Base-by-base conservation (phyloP, 805 yeast genomes). In the Maudiozyma barnettii region DNA sequence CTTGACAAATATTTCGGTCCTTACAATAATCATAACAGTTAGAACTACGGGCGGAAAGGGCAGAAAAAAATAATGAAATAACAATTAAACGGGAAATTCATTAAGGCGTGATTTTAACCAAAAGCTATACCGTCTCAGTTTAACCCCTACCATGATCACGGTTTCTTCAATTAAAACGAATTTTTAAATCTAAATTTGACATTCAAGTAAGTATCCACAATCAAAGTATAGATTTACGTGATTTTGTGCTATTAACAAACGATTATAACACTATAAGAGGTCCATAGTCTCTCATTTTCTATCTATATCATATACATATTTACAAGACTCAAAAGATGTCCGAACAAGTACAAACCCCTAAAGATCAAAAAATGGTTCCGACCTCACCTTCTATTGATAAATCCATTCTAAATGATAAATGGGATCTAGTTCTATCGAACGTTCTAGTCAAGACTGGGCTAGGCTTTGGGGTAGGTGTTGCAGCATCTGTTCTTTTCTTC, bases 351-450 rank as follows among this genome's bases (percentile, higher is more conserved):
- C 41, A 33, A 41, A 12, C 40, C 4, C 14, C 44, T n/a, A 18
- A 33, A 18, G n/a, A 31, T 16, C 43, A 45, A 31, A 33, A 22
- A 5, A 13, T 36, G 9, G 26, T 30, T 4, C 23, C 31, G 4
- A n/a, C 18, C 7, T 16, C 18, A 8, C 12, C 43, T n/a, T 23
- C 44, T 7, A 71, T 81, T 45, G 77, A 81, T 44, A 78, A 74
- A 63, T 75, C 77, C 58, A 75, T 80, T 55, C 69, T 79, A 56
- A 79, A 80, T 60, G 82, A 79, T 58, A 79, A 80, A 64, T 93
- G 99, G 99, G 99, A 93, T 68, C 85, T 89, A 55, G 97, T 90
- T 46, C 75, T 93, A 63, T 89, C 99, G 50, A 93, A 93, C 72
- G 81, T 95, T 52, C 73, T 93, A 54, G 95, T 93, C 57, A 93